These are phyloP conservation scores for Phytophthora pistaciae DNA, from an alignment of 352 stramenopile genomes.

Conservation along the genomic window DNA sequence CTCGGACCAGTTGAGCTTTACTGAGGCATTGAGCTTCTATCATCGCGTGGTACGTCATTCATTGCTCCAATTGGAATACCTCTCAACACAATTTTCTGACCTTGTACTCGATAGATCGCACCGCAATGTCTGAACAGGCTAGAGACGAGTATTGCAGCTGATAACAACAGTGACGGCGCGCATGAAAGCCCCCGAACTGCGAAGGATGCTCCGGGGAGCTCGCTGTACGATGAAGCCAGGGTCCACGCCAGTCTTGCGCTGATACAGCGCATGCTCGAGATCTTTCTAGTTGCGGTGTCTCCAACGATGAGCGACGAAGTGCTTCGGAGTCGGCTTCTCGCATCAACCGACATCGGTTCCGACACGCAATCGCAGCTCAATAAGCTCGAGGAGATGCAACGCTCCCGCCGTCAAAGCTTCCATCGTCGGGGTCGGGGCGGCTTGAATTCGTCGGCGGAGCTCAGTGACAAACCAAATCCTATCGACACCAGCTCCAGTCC, in stretches of 20 bases:
- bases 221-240: constrained; percentile 55
- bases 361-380: constrained; percentile 55
- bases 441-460: constrained; percentile 10
- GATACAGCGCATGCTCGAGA: constrained; percentile 64
- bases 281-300: constrained; percentile 54
- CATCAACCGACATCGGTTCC: constrained; percentile 49
- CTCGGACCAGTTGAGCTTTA: constrained; percentile 38
- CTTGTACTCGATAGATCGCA: not conserved
- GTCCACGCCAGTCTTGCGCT: constrained; percentile 66
- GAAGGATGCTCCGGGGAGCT: not conserved
- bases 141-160: not conserved
- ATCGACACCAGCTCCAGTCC: constrained; percentile 14
- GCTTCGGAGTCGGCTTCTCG: constrained; percentile 58
- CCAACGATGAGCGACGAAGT: not conserved
- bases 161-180: constrained; percentile 6
- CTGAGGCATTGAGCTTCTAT: constrained; percentile 58
- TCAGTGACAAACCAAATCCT: constrained; percentile 14
- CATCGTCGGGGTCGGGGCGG: constrained; percentile 43
- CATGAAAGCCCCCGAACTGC: not conserved
- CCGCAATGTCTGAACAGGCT: not conserved
- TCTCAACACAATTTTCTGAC: not conserved
- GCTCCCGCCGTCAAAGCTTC: constrained; percentile 52
- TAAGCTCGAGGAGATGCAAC: constrained; percentile 51
- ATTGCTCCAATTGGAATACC: not conserved
- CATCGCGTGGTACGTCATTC: constrained; percentile 44